phyloP scores from a whole-genome alignment of 345 rosid genomes.

The Eucalyptus albens region DNA sequence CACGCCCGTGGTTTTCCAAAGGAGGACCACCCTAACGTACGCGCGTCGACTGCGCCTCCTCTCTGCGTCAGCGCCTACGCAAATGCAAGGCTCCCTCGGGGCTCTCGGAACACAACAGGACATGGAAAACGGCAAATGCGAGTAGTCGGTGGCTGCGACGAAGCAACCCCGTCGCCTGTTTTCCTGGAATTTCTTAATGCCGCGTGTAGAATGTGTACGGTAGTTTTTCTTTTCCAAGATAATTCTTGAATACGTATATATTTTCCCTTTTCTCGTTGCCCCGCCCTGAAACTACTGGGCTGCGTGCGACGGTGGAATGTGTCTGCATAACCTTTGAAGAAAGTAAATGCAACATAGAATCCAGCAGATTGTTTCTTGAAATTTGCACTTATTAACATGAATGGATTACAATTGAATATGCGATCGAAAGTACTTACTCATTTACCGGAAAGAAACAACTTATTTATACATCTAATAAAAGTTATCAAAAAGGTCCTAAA shows the following conservation, averaged over 20 bases:
- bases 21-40: not conserved
- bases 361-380: not conserved
- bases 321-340: not conserved
- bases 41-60: not conserved
- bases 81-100: not conserved
- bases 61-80: not conserved
- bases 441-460: not conserved
- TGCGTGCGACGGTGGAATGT: not conserved
- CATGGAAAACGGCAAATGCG: not conserved
- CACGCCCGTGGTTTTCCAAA: not conserved
- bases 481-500: not conserved
- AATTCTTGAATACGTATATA: not conserved
- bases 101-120: not conserved
- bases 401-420: not conserved
- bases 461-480: not conserved
- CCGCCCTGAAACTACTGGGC: not conserved
- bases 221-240: not conserved
- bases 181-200: not conserved
- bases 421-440: not conserved
- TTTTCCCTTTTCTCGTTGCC: not conserved
- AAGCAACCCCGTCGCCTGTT: not conserved
- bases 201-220: not conserved
- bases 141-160: not conserved
- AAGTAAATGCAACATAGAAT: not conserved
- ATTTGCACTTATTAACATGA: not conserved